A percentile compares a stretch with the other conserved stretches of the same genome.
Evolutionary conservation across 257 asterid genomes (phyloP).

Genomic region (Schizonepeta tenuifolia): DNA sequence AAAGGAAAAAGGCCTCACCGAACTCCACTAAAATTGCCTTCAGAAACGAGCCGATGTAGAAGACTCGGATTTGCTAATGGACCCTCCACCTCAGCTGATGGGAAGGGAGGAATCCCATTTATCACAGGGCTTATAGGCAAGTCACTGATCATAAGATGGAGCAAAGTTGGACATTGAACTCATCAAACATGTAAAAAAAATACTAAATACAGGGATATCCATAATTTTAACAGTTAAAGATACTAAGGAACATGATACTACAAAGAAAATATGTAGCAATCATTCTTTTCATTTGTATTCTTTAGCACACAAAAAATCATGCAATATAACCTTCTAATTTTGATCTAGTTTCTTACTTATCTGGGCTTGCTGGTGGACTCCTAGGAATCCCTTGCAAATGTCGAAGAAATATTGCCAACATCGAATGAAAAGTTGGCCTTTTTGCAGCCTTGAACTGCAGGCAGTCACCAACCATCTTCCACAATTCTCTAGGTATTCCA

Average conservation of each 20-base stretch:
- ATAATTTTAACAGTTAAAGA: slow-evolving; percentile 21
- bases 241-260: background rate
- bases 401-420: slow-evolving; percentile 87
- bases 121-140: slow-evolving; percentile 52
- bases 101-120: slow-evolving; percentile 62
- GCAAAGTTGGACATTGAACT: slow-evolving; percentile 28
- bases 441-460: slow-evolving; percentile 84
- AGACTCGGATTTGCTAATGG: slow-evolving; percentile 58
- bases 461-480: slow-evolving; percentile 99
- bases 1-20: slow-evolving; percentile 59
- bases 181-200: slow-evolving; percentile 29
- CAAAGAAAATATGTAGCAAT: slow-evolving; percentile 10
- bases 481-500: slow-evolving; percentile 95
- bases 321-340: slow-evolving; percentile 26
- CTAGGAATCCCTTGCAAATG: slow-evolving; percentile 96
- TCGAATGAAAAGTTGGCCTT: slow-evolving; percentile 93
- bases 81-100: slow-evolving; percentile 51
- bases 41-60: slow-evolving; percentile 81
- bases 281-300: background rate
- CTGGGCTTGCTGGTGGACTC: slow-evolving; percentile 97
- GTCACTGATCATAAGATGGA: slow-evolving; percentile 58
- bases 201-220: slow-evolving; percentile 25
- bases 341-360: slow-evolving; percentile 63
- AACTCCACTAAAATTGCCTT: slow-evolving; percentile 76
- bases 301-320: slow-evolving; percentile 13